Base-by-base conservation (phyloP, 345 rosid species). In the Litchi chinensis region DNA sequence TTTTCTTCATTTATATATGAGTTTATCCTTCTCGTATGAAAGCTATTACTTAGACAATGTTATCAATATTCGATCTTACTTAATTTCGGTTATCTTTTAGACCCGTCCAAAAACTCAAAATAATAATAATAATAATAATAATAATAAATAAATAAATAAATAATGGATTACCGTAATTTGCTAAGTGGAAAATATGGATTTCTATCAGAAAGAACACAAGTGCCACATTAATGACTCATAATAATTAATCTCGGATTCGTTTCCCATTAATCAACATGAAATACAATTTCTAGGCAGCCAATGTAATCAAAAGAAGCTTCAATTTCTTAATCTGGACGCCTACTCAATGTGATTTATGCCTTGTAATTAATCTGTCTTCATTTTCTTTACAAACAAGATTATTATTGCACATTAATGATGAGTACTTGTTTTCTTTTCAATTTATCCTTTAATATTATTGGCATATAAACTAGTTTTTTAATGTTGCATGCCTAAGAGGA, bases 301-400 rank as follows among this genome's bases (percentile, higher is more conserved):
- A 62, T 50, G 39, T 52, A 21, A 24, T 3, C 43, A 4, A 62
- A 44, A 21, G 8, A 8, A 43, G 15, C 63, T 56, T 79, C 4
- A 22, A 32, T 78, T 63, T 60, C 86, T 78, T 81, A 22, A 6
- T 18, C 39, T 75, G 24, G 70, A 78, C 57, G 73, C 22, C n/a
- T 56, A 50, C 67, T 21, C 59, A 5, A 15, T 10, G 26, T 44
- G 12, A 73, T 18, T 13, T 26, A 28, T 19, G 46, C n/a, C 28
- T 0, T 71, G 10, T 5, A 73, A 59, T 57, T 73, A 32, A 48
- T 11, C 22, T 48, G 26, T 26, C 46, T 75, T 44, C n/a, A 16
- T 24, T 54, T 52, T 71, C 40, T 32, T 56, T 32, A 19, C 75
- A 60, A 60, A 62, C 18, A 74, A 62, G 77, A 21, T 56, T 41